Conservation (phyloP, 257 asterid species). For the Solanum appendiculatum region DNA sequence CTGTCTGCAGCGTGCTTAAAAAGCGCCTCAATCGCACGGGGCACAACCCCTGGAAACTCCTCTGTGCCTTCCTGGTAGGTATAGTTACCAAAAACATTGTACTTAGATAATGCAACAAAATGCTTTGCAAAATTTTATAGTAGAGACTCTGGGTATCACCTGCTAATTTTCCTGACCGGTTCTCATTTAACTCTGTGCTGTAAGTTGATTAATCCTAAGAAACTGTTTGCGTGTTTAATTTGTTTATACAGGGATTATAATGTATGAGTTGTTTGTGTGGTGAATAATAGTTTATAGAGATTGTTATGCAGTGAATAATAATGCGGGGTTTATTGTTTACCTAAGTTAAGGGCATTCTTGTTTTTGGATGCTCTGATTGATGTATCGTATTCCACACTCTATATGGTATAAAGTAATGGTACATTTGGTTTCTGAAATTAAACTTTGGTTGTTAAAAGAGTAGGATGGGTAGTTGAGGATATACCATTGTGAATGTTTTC, state of each 20-base stretch:
- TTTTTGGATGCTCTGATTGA: not conserved
- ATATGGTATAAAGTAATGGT: not conserved
- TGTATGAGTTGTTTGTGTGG: not conserved
- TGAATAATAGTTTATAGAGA: not conserved
- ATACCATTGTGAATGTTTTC: conserved; percentile 12
- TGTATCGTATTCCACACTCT: not conserved
- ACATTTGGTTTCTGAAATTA: not conserved
- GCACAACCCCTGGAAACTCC: conserved; percentile 10
- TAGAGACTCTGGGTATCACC: not conserved
- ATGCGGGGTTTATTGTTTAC: not conserved
- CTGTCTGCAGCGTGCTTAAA: conserved; percentile 4
- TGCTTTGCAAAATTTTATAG: not conserved
- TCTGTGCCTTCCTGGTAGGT: conserved; percentile 4
- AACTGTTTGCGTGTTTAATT: not conserved
- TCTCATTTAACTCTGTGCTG: not conserved
- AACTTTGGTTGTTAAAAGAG: not conserved
- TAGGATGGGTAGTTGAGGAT: not conserved
- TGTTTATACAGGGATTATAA: not conserved
- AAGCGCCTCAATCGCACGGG: conserved; percentile 4
- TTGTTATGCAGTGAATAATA: not conserved
- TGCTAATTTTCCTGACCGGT: not conserved
- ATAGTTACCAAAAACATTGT: not conserved
- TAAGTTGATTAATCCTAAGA: not conserved
- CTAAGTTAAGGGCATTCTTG: not conserved
- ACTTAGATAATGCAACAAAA: not conserved